phyloP scores from a whole-genome alignment of 495 filamentous ascomycete genomes.

The Tuber brumale region DNA sequence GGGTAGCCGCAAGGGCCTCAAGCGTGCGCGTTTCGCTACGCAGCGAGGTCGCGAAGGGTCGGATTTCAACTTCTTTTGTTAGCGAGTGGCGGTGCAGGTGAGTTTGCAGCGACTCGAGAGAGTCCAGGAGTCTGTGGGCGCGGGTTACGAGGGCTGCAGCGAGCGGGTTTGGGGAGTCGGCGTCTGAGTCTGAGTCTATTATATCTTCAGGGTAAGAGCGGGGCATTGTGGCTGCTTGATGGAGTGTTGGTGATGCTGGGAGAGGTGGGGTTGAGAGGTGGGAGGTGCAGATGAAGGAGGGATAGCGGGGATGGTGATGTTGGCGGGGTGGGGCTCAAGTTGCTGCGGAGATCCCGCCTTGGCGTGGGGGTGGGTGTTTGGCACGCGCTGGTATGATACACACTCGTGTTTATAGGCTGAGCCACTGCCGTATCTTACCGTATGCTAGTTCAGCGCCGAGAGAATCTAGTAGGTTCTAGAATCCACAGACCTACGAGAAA shows the following conservation, averaged over 20 bases:
- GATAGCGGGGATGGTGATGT: background rate
- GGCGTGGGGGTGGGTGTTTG: background rate
- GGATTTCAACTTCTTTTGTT: slow-evolving; percentile 35
- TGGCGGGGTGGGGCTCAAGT: slow-evolving; percentile 22
- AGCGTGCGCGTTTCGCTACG: slow-evolving; percentile 27
- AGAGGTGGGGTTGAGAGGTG: background rate
- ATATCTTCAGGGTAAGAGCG: background rate
- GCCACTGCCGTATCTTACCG: background rate
- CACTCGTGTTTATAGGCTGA: background rate
- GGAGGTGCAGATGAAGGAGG: background rate
- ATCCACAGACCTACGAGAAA: background rate
- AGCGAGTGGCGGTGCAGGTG: slow-evolving; percentile 28
- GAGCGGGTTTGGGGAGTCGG: slow-evolving; percentile 21
- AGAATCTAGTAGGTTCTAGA: background rate
- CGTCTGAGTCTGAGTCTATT: background rate
- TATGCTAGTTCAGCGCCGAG: background rate
- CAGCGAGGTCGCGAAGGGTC: slow-evolving; percentile 29
- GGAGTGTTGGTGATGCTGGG: background rate
- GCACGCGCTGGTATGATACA: background rate
- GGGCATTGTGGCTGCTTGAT: background rate
- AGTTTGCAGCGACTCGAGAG: slow-evolving; percentile 35
- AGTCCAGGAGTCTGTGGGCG: slow-evolving; percentile 28
- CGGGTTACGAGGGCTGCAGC: slow-evolving; percentile 38
- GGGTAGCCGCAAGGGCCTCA: background rate
- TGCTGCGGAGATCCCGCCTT: background rate